phyloP scores from a whole-genome alignment of 2,329 filamentous ascomycete species.

The Aureobasidium lini region DNA sequence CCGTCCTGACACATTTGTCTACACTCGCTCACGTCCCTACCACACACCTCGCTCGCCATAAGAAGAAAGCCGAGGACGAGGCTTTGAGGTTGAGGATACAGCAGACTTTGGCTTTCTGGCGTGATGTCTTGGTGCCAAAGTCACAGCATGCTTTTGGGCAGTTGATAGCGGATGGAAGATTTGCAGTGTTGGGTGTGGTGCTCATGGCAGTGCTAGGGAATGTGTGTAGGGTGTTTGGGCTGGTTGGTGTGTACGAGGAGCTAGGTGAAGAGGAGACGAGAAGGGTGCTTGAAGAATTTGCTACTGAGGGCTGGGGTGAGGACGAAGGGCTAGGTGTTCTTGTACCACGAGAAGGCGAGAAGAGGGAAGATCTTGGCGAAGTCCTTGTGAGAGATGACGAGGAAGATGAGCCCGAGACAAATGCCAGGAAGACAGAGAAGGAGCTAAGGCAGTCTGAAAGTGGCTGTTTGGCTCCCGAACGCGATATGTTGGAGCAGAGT shows the following conservation, averaged over 20 bases:
- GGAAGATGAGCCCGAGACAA: background rate
- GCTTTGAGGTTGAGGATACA: conserved; percentile 19
- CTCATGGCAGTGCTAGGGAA: conserved; percentile 36
- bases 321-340: conserved; percentile 25
- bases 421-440: conserved; percentile 4
- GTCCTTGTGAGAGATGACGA: conserved; percentile 26
- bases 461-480: conserved; percentile 3
- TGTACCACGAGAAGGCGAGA: conserved; percentile 14
- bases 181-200: conserved; percentile 38
- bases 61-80: conserved; percentile 22
- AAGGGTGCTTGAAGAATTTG: conserved; percentile 36
- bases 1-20: conserved; percentile 39
- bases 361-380: conserved; percentile 24
- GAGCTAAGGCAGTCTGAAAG: background rate
- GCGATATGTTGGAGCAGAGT: conserved; percentile 10
- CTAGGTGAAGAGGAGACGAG: conserved; percentile 35
- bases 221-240: conserved; percentile 33
- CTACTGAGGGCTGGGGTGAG: conserved; percentile 30
- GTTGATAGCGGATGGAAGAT: conserved; percentile 37
- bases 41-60: conserved; percentile 23
- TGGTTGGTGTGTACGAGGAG: conserved; percentile 35
- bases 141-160: conserved; percentile 36
- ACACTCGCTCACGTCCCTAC: conserved; percentile 20
- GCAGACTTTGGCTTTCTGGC: conserved; percentile 32
- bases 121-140: conserved; percentile 27